phyloP scores from a whole-genome alignment of 163 green algal genomes.

The Scenedesmus sp. region DNA sequence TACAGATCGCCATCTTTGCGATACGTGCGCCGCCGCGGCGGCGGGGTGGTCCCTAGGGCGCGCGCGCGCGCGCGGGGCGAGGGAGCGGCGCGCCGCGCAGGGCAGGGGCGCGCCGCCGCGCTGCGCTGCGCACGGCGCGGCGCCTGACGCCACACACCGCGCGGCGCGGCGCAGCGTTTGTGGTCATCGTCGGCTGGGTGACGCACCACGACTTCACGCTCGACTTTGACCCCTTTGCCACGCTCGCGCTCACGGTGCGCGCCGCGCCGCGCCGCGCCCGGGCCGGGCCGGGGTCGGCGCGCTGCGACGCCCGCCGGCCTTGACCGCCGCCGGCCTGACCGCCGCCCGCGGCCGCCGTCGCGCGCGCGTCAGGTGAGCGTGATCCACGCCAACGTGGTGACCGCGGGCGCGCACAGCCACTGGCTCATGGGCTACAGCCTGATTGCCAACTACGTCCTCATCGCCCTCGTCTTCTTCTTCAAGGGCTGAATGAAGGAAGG shows the following conservation, averaged over 20 bases:
- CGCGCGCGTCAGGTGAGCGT: too few species aligned
- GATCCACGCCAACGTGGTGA: slow-evolving; percentile 70
- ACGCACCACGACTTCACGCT: slow-evolving; percentile 77
- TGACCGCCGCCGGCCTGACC: too few species aligned
- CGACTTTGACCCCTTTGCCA: slow-evolving; percentile 75
- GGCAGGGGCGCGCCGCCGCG: too few species aligned
- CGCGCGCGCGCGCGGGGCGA: background rate
- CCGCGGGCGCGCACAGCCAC: slow-evolving; percentile 45
- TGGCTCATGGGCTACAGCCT: slow-evolving; percentile 59
- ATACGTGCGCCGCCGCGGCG: slow-evolving; percentile 59
- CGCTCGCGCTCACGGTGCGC: slow-evolving; percentile 55
- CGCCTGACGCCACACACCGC: too few species aligned
- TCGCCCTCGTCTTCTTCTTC: slow-evolving; percentile 47
- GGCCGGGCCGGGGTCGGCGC: too few species aligned
- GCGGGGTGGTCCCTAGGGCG: background rate
- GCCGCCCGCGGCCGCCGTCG: too few species aligned
- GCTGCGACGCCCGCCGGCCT: too few species aligned
- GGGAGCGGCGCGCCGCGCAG: too few species aligned
- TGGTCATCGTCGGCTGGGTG: slow-evolving; percentile 80
- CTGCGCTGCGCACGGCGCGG: too few species aligned
- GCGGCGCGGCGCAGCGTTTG: slow-evolving; percentile 75
- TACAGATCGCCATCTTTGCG: slow-evolving; percentile 89
- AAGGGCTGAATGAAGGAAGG: too few species aligned
- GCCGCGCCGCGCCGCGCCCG: too few species aligned
- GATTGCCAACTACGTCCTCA: slow-evolving; percentile 52